These are phyloP conservation scores for Polyplosphaeria fusca DNA, from an alignment of 495 filamentous ascomycete genomes.

Conservation along the genomic window DNA sequence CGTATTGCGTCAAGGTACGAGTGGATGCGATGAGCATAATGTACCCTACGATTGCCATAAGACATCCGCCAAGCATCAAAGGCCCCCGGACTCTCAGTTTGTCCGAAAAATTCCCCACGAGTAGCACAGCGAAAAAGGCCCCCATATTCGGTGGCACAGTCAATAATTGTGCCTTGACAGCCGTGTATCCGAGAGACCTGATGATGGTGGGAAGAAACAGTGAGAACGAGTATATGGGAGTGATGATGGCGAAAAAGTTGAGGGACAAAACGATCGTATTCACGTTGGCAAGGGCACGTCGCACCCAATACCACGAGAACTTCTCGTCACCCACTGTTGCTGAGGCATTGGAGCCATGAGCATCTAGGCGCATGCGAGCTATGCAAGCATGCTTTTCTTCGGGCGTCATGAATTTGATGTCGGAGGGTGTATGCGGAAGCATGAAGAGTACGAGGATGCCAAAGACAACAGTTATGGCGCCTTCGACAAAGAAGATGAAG, in stretches of 20 bases:
- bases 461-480: constrained; percentile 45
- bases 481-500: constrained; percentile 40
- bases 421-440: constrained; percentile 47
- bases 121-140: constrained; percentile 71
- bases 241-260: constrained; percentile 48
- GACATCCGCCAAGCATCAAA: constrained; percentile 70
- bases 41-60: constrained; percentile 76
- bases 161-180: constrained; percentile 71
- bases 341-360: constrained; percentile 41
- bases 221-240: constrained; percentile 80
- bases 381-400: constrained; percentile 42
- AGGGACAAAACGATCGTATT: constrained; percentile 45
- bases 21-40: constrained; percentile 66
- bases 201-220: constrained; percentile 90
- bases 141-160: constrained; percentile 84
- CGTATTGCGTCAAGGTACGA: constrained; percentile 66
- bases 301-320: constrained; percentile 47
- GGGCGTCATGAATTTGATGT: constrained; percentile 43
- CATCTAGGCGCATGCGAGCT: constrained; percentile 45
- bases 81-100: constrained; percentile 70
- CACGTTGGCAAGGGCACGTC: constrained; percentile 44
- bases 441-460: constrained; percentile 46
- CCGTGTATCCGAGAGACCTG: constrained; percentile 64
- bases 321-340: constrained; percentile 45
- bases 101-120: constrained; percentile 74